A percentile compares a stretch with the other conserved stretches of the same genome.
Conservation (phyloP, 2,329 filamentous ascomycete species). For the Geosmithia flava region DNA sequence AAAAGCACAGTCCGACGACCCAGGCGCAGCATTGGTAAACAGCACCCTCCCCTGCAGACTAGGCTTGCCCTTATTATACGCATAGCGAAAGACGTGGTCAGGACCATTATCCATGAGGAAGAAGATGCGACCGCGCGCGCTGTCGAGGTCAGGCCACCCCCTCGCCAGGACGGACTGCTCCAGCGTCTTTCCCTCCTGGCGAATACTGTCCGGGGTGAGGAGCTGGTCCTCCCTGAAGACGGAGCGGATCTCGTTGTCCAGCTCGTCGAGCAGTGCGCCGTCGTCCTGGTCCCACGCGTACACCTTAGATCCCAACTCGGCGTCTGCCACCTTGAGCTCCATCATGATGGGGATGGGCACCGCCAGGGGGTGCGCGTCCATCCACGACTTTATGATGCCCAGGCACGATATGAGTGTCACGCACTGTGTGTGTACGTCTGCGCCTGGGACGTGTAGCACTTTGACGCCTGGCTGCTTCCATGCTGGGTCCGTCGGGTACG, state of each 20-base stretch:
- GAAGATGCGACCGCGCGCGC: slow-evolving; percentile 27
- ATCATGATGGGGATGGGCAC: slow-evolving; percentile 35
- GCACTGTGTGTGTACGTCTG: slow-evolving; percentile 31
- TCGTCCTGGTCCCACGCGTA: slow-evolving; percentile 27
- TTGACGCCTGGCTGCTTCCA: slow-evolving; percentile 30
- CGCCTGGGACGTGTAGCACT: slow-evolving; percentile 36
- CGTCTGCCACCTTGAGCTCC: slow-evolving; percentile 29
- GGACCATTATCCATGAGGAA: slow-evolving; percentile 39
- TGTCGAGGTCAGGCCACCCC: slow-evolving; percentile 34
- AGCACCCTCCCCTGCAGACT: slow-evolving; percentile 29
- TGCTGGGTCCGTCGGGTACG: slow-evolving; percentile 20
- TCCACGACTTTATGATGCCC: slow-evolving; percentile 27
- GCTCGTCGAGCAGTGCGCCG: slow-evolving; percentile 21
- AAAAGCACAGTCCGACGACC: slow-evolving; percentile 30
- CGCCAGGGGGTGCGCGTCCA: slow-evolving; percentile 25
- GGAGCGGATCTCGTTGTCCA: slow-evolving; percentile 33
- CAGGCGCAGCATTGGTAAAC: slow-evolving; percentile 34
- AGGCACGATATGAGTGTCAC: slow-evolving; percentile 32
- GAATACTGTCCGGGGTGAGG: slow-evolving; percentile 33
- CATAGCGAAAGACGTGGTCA: slow-evolving; percentile 19
- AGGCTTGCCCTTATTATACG: slow-evolving; percentile 20
- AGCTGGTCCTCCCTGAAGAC: slow-evolving; percentile 26
- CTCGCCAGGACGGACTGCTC: slow-evolving; percentile 29
- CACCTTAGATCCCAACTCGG: slow-evolving; percentile 19
- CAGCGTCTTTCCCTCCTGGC: slow-evolving; percentile 24